Evolutionary conservation across 345 rosid genomes (phyloP).

Genomic region (Heritiera littoralis): DNA sequence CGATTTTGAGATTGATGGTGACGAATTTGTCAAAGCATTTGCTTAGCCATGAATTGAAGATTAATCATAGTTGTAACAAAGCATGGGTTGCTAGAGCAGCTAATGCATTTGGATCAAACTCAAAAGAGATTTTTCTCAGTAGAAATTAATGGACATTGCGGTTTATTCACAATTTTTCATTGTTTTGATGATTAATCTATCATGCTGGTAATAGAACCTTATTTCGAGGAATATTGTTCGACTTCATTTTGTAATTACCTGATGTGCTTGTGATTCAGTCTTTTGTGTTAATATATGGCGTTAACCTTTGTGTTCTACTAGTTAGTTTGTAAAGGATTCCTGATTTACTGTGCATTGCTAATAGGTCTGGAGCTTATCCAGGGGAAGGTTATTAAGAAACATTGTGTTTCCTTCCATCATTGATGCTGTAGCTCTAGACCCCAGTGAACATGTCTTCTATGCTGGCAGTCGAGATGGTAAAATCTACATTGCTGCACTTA

Average conservation of each 20-base stretch:
- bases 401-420: constrained; percentile 70
- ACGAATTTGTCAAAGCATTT: background rate
- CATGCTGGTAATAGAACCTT: background rate
- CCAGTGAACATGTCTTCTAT: constrained; percentile 78
- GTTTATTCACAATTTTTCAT: background rate
- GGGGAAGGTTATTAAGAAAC: constrained; percentile 59
- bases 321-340: background rate
- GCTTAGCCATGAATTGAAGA: background rate
- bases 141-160: background rate
- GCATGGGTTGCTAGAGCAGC: background rate
- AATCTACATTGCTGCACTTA: constrained; percentile 68
- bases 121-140: background rate
- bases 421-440: constrained; percentile 76
- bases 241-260: background rate
- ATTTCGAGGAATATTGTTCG: background rate
- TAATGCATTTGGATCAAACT: background rate
- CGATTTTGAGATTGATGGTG: background rate
- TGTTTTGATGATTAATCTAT: background rate
- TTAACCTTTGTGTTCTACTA: background rate
- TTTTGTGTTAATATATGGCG: background rate
- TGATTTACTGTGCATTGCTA: constrained; percentile 14
- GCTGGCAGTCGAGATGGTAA: constrained; percentile 85
- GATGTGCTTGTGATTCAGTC: background rate
- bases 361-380: constrained; percentile 85
- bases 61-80: background rate